Conservation (phyloP, 192 early-diverging fungal species). For the Gonapodya sp. region DNA sequence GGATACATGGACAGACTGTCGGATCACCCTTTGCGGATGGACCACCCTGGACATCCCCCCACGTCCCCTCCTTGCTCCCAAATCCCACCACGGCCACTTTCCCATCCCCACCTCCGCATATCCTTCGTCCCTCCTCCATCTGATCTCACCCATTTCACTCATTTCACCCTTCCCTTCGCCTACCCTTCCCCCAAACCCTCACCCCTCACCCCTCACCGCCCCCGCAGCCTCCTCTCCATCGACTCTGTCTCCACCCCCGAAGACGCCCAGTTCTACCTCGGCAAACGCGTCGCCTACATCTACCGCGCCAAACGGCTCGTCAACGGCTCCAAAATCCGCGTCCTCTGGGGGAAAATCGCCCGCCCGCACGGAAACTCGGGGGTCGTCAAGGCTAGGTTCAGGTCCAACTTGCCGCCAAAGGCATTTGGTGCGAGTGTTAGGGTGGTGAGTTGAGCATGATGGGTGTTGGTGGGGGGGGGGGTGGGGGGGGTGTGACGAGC, state of each 20-base stretch:
- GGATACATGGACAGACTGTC: no score
- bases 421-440: slow-evolving; percentile 86
- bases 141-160: neutral
- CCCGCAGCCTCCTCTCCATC: slow-evolving; percentile 63
- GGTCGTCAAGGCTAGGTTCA: slow-evolving; percentile 94
- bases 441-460: slow-evolving; percentile 72
- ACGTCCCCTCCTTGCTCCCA: no score
- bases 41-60: no score
- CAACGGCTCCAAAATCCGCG: slow-evolving; percentile 89
- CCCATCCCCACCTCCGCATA: no score
- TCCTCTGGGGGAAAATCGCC: slow-evolving; percentile 96
- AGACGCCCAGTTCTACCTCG: slow-evolving; percentile 94
- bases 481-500: no score
- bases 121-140: neutral
- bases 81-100: no score
- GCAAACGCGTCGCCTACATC: slow-evolving; percentile 96
- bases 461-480: no score
- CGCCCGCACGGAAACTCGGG: slow-evolving; percentile 93
- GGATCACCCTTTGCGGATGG: no score
- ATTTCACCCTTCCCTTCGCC: neutral
- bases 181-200: neutral
- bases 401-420: slow-evolving; percentile 91
- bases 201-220: neutral
- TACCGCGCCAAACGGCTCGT: slow-evolving; percentile 84
- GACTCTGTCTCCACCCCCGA: slow-evolving; percentile 84